phyloP scores from a whole-genome alignment of 768 basidiomycete species.

The Hydnomerulius pinastri region DNA sequence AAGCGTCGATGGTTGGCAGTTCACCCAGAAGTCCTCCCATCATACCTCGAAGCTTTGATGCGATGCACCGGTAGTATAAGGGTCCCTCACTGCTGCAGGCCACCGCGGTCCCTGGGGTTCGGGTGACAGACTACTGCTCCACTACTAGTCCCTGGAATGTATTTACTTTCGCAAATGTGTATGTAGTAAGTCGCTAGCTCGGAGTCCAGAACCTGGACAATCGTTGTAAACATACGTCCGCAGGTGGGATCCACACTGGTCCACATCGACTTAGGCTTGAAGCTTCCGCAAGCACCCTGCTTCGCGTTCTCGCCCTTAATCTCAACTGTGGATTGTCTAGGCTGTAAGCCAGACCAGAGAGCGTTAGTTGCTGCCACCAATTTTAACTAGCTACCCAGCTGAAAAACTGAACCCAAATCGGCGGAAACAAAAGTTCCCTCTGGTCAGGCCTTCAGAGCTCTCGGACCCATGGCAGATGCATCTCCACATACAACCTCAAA shows the following conservation, averaged over 20 bases:
- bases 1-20: conserved; percentile 52
- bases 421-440: conserved; percentile 9
- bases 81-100: neutral
- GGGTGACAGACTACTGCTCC: neutral
- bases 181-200: neutral
- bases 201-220: conserved; percentile 9
- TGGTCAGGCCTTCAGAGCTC: conserved; percentile 9
- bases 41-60: conserved; percentile 7
- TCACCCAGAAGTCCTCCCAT: conserved; percentile 11
- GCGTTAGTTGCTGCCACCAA: conserved; percentile 3
- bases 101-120: neutral
- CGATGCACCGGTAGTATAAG: neutral
- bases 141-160: neutral
- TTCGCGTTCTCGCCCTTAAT: conserved; percentile 8
- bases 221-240: too few relatives aligned
- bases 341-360: neutral
- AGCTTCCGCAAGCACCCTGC: neutral
- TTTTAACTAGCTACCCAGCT: neutral
- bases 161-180: neutral
- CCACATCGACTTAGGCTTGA: too few relatives aligned
- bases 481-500: conserved; percentile 36
- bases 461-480: conserved; percentile 34
- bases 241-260: too few relatives aligned
- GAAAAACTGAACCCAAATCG: conserved; percentile 5
- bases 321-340: conserved; percentile 9